phyloP scores from a whole-genome alignment of 2,329 filamentous ascomycete genomes.

The Endocalyx cinctus region DNA sequence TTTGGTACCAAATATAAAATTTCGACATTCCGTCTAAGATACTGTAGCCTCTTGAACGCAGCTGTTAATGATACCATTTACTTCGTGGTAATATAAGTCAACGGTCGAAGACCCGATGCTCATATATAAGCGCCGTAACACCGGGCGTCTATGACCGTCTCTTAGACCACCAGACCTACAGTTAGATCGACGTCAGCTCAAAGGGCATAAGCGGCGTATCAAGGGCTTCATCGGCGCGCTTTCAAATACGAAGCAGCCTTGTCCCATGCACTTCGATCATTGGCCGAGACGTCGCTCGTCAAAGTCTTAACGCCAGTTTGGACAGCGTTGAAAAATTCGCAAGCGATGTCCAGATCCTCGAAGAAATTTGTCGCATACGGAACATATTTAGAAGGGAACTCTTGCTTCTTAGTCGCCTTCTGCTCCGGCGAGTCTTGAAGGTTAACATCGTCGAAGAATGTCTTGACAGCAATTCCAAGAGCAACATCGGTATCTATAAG shows the following conservation, averaged over 20 bases:
- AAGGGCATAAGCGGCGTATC: no score
- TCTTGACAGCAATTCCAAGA: conserved; percentile 75
- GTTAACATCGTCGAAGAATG: conserved; percentile 69
- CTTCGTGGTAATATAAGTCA: no score
- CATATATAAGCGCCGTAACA: no score
- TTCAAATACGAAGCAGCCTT: conserved; percentile 51
- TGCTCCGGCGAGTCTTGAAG: conserved; percentile 48
- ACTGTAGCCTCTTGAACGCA: no score
- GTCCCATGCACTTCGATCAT: conserved; percentile 49
- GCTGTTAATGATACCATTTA: no score
- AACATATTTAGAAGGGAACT: conserved; percentile 51
- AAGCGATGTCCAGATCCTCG: conserved; percentile 56
- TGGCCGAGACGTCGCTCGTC: conserved; percentile 38
- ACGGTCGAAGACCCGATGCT: no score
- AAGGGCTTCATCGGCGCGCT: conserved; percentile 25
- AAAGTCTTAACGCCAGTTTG: conserved; percentile 53
- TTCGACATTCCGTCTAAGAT: no score
- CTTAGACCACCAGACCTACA: no score
- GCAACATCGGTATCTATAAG: conserved; percentile 66
- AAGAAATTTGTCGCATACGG: conserved; percentile 53
- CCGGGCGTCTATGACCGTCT: no score
- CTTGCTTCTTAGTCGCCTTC: conserved; percentile 39
- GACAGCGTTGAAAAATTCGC: conserved; percentile 54
- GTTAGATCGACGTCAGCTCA: no score
- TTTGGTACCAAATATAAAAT: no score